These are phyloP conservation scores for Backusella tarrabulga DNA, from an alignment of 192 early-diverging fungal genomes.

Conservation along the genomic window DNA sequence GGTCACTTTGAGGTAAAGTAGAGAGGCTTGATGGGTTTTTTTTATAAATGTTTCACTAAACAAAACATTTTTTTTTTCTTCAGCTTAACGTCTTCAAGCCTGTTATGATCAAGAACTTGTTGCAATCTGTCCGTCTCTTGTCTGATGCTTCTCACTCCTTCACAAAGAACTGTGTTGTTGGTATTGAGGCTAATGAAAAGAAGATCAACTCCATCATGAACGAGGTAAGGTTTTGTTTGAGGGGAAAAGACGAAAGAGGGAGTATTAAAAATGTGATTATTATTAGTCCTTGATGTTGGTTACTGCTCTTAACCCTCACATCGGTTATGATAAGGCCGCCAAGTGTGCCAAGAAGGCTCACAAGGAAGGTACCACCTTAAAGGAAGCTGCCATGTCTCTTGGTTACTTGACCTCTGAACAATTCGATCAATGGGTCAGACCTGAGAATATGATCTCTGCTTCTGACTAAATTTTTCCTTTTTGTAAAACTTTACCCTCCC, in stretches of 20 bases:
- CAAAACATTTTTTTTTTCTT: neutral
- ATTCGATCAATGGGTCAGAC: conserved; percentile 95
- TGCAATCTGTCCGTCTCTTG: conserved; percentile 89
- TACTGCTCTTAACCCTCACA: conserved; percentile 97
- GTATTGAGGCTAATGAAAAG: conserved; percentile 92
- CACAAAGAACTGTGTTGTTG: conserved; percentile 93
- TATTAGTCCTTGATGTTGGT: conserved; percentile 88
- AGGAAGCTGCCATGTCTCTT: conserved; percentile 90
- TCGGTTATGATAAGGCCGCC: conserved; percentile 91
- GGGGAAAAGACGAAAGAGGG: neutral
- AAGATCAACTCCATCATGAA: conserved; percentile 86
- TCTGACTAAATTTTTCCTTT: neutral
- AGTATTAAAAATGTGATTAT: neutral
- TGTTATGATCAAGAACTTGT: conserved; percentile 96
- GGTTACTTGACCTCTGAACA: conserved; percentile 85
- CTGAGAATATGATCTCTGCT: conserved; percentile 75
- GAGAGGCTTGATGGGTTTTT: neutral
- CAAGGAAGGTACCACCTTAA: conserved; percentile 68
- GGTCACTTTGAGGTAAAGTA: conserved; percentile 90
- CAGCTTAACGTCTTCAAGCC: conserved; percentile 99
- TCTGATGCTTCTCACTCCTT: conserved; percentile 89
- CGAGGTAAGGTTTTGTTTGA: conserved; percentile 27
- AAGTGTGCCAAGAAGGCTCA: conserved; percentile 76
- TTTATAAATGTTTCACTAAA: neutral
- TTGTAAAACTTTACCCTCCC: neutral